Evolutionary conservation across 306 rosid species (phyloP), one percentile per base, ranked within the genome.

Genomic region (Senna siamea): DNA sequence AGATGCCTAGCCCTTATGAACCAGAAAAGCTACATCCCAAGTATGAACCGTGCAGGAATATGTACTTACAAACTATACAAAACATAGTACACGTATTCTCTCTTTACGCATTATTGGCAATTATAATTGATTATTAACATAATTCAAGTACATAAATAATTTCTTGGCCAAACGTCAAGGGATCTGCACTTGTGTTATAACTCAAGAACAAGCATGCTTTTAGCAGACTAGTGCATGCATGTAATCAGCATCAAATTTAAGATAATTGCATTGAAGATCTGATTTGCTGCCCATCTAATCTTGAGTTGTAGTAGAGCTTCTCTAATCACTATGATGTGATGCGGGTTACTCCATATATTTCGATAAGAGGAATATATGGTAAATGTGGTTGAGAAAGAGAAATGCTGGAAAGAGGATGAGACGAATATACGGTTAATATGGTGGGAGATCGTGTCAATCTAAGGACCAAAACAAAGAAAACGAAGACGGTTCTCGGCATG

Each of bases 401-500:
- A 37, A 72, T 46, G 78, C 75, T 66, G 67, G 47, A 76, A 75
- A 75, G 19, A 55, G 83, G 72, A 78, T 70, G 69, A 47, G 82
- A 75, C 28, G 47, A 60, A 78, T 72, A 66, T 79, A 11, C 34
- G 64, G 58, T 17, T 70, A 17, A 56, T n/a, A 75, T 63, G 57
- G 68, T 70, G 70, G 75, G 28, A 34, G 38, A n/a, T 59, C 51
- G 52, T 5, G 60, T 15, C 40, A 10, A 10, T 60, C 60, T 62
- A 7, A 34, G 46, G 14, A 34, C 46, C 9, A 28, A 35, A 26
- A 5, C 54, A 64, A 62, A 75, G 64, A 23, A 67, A 65, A 71
- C 83, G 79, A 59, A 44, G 81, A 44, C 84, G 81, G 58, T 79
- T 79, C 74, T 72, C 19, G 56, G 73, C 87, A 60, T 79, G 47